These are phyloP conservation scores for Zymoseptoria passerinii DNA, from an alignment of 2,329 filamentous ascomycete species.

Conservation along the genomic window DNA sequence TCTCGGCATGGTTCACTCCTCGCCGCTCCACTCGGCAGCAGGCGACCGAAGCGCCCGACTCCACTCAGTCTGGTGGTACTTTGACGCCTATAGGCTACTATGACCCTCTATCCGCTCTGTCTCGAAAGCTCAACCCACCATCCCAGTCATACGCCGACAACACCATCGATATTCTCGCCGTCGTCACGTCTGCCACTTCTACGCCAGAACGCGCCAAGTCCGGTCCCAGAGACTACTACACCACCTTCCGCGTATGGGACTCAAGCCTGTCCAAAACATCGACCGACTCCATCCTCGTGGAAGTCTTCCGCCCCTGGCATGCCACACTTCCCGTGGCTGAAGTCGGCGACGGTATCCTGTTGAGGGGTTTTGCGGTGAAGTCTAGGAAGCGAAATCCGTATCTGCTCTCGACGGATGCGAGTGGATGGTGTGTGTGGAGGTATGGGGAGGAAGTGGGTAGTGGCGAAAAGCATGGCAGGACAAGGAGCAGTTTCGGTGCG, in stretches of 20 bases:
- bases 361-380: conserved; percentile 38
- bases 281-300: conserved; percentile 24
- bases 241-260: conserved; percentile 36
- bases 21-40: conserved; percentile 15
- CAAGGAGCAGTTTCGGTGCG: conserved; percentile 14
- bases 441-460: conserved; percentile 14
- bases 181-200: conserved; percentile 32
- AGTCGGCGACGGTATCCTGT: conserved; percentile 37
- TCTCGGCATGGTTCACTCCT: conserved; percentile 31
- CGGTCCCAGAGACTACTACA: conserved; percentile 39
- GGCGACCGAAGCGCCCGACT: conserved; percentile 2
- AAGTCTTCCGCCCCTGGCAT: conserved; percentile 38
- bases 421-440: conserved; percentile 43
- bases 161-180: conserved; percentile 38
- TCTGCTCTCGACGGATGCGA: conserved; percentile 36
- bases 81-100: conserved; percentile 35
- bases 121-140: conserved; percentile 34
- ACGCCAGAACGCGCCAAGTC: conserved; percentile 31
- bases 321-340: conserved; percentile 34
- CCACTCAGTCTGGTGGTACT: conserved; percentile 4
- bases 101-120: conserved; percentile 35
- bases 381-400: conserved; percentile 30
- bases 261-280: conserved; percentile 15
- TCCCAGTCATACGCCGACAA: conserved; percentile 24
- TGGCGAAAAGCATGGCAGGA: conserved; percentile 21